Evolutionary conservation across 2,329 filamentous ascomycete genomes (phyloP).

Genomic region (Trichoderma simmonsii): DNA sequence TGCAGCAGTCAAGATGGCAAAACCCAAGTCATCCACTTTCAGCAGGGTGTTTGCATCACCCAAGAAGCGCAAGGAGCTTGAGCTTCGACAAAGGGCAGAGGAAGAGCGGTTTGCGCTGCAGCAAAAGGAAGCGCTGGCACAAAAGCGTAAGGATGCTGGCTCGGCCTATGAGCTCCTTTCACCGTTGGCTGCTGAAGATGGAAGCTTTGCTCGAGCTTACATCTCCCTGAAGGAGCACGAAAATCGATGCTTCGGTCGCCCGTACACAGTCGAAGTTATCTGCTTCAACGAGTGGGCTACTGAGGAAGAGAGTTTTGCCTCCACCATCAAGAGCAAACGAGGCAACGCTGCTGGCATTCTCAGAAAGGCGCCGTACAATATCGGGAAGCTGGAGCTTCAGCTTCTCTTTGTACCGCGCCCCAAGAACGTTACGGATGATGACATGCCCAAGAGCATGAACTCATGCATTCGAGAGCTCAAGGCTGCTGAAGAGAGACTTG

Average conservation of each 20-base stretch:
- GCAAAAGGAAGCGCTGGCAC: conserved; percentile 61
- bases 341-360: conserved; percentile 61
- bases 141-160: conserved; percentile 60
- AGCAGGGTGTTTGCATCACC: conserved; percentile 90
- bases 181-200: conserved; percentile 82
- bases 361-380: conserved; percentile 89
- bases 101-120: conserved; percentile 67
- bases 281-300: conserved; percentile 99
- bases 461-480: conserved; percentile 90
- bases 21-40: conserved; percentile 81
- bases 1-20: conserved; percentile 57
- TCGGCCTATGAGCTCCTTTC: conserved; percentile 85
- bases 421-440: conserved; percentile 80
- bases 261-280: conserved; percentile 81
- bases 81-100: conserved; percentile 78
- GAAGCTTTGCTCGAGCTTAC: conserved; percentile 91
- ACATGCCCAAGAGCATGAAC: conserved; percentile 99
- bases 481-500: conserved; percentile 77
- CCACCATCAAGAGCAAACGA: conserved; percentile 93
- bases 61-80: conserved; percentile 94
- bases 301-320: conserved; percentile 74
- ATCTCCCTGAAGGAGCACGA: conserved; percentile 94
- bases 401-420: conserved; percentile 92
- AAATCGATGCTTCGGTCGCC: conserved; percentile 79
- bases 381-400: conserved; percentile 92